phyloP scores from a whole-genome alignment of 495 filamentous ascomycete genomes.

The Schizothecium vesticola region DNA sequence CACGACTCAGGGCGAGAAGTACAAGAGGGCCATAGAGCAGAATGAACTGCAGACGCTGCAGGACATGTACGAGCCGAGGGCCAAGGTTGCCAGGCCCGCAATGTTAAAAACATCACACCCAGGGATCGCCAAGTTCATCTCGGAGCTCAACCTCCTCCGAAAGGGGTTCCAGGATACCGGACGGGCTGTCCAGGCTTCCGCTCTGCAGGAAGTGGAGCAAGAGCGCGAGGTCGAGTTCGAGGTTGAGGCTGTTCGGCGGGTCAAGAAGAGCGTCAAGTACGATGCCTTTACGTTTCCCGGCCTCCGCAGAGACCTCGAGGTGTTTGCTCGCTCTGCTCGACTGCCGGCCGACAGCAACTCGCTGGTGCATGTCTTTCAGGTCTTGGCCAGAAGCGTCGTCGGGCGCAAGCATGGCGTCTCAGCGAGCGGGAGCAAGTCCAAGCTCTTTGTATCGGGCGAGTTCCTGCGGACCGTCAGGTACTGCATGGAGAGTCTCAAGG shows the following conservation, averaged over 20 bases:
- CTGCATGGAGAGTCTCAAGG: conserved; percentile 14
- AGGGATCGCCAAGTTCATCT: conserved; percentile 20
- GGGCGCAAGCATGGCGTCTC: conserved; percentile 24
- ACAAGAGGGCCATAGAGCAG: conserved; percentile 26
- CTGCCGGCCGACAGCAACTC: conserved; percentile 17
- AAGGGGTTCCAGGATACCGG: conserved; percentile 30
- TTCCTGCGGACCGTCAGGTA: conserved; percentile 27
- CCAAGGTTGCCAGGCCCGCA: conserved; percentile 1
- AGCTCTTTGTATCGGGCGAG: conserved; percentile 32
- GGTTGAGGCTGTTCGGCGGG: conserved; percentile 46
- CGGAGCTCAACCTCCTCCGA: conserved; percentile 28
- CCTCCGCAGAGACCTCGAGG: conserved; percentile 22
- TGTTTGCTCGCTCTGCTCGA: conserved; percentile 24
- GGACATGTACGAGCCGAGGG: conserved; percentile 30
- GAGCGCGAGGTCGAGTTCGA: conserved; percentile 45
- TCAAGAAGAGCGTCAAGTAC: conserved; percentile 32
- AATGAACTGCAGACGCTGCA: conserved; percentile 35
- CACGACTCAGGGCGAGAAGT: conserved; percentile 6
- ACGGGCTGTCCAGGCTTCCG: conserved; percentile 33
- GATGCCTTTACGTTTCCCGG: conserved; percentile 29
- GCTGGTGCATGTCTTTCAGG: conserved; percentile 24
- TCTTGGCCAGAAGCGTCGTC: conserved; percentile 22
- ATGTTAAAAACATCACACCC: conserved; percentile 15
- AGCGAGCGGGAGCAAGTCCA: conserved; percentile 10
- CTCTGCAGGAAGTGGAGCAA: conserved; percentile 51